phyloP scores from a whole-genome alignment of 805 yeast genomes.

The Candida incommunis region DNA sequence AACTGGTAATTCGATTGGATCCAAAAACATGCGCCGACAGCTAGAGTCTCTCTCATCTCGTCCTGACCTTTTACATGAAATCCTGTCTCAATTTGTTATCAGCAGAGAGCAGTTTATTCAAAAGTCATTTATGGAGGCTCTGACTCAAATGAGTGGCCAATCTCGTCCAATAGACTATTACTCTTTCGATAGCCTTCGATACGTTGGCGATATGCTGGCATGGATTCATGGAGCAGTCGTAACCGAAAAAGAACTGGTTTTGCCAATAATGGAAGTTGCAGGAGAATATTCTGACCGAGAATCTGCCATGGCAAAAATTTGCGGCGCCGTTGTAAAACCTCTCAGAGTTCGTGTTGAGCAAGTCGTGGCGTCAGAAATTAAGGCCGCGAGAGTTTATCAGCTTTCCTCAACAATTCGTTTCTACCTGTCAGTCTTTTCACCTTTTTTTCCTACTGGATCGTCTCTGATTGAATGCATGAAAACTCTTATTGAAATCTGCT shows the following conservation, averaged over 20 bases:
- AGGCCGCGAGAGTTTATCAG: constrained; percentile 37
- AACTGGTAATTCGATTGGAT: background rate
- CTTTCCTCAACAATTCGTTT: constrained; percentile 48
- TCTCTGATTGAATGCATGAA: constrained; percentile 12
- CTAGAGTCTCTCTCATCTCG: background rate
- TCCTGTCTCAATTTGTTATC: background rate
- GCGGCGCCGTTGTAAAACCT: constrained; percentile 43
- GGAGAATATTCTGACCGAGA: constrained; percentile 12
- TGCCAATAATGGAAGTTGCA: constrained; percentile 37
- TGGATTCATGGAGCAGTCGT: constrained; percentile 70
- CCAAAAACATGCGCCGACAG: background rate
- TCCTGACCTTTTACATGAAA: background rate
- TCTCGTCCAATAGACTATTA: constrained; percentile 44
- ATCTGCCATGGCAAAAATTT: constrained; percentile 26
- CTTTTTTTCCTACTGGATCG: constrained; percentile 18
- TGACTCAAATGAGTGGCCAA: constrained; percentile 14
- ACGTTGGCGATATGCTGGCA: constrained; percentile 75
- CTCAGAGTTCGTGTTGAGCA: constrained; percentile 52
- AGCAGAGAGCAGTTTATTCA: background rate
- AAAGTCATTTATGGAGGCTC: constrained; percentile 31
- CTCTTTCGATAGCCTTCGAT: constrained; percentile 69
- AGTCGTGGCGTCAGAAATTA: constrained; percentile 46
- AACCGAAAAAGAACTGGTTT: constrained; percentile 64
- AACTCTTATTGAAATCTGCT: constrained; percentile 22
- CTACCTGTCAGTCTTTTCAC: constrained; percentile 49